These are phyloP conservation scores for Alternaria gansuensis DNA, from an alignment of 2,329 filamentous ascomycete species.

Conservation along the genomic window DNA sequence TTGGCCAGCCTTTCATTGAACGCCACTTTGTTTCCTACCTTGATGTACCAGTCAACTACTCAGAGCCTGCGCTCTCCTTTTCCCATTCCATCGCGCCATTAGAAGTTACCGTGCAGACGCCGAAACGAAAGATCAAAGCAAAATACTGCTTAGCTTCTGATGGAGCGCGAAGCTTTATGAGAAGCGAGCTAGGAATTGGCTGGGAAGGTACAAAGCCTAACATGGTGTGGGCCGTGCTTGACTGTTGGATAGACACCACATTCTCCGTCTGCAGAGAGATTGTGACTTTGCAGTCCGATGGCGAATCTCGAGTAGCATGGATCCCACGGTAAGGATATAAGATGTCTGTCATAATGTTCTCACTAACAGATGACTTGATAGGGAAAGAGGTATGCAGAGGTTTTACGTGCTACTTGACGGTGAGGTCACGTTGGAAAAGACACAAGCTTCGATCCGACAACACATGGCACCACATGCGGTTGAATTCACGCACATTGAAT, in stretches of 20 bases:
- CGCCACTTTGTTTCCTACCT: slow-evolving; percentile 52
- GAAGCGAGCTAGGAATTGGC: slow-evolving; percentile 48
- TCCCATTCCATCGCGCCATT: slow-evolving; percentile 27
- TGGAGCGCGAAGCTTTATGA: slow-evolving; percentile 28
- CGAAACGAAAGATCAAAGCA: slow-evolving; percentile 18
- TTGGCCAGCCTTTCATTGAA: slow-evolving; percentile 60
- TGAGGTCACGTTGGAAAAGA: slow-evolving; percentile 54
- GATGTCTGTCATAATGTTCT: neutral
- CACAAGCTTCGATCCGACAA: slow-evolving; percentile 56
- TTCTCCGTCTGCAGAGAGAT: slow-evolving; percentile 60
- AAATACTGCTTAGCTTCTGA: slow-evolving; percentile 31
- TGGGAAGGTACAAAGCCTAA: slow-evolving; percentile 61
- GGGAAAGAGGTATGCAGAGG: slow-evolving; percentile 58
- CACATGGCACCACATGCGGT: slow-evolving; percentile 58
- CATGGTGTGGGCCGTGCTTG: slow-evolving; percentile 62
- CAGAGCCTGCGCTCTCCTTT: slow-evolving; percentile 51
- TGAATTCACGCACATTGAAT: slow-evolving; percentile 58
- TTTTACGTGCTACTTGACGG: slow-evolving; percentile 61
- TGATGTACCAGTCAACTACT: slow-evolving; percentile 49
- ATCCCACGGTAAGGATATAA: slow-evolving; percentile 52
- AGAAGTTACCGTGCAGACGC: slow-evolving; percentile 33
- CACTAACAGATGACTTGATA: neutral
- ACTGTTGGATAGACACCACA: slow-evolving; percentile 61
- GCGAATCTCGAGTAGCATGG: slow-evolving; percentile 60
- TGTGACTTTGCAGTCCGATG: slow-evolving; percentile 59